Evolutionary conservation across 345 rosid species (phyloP).

Genomic region (Citrus australasica): DNA sequence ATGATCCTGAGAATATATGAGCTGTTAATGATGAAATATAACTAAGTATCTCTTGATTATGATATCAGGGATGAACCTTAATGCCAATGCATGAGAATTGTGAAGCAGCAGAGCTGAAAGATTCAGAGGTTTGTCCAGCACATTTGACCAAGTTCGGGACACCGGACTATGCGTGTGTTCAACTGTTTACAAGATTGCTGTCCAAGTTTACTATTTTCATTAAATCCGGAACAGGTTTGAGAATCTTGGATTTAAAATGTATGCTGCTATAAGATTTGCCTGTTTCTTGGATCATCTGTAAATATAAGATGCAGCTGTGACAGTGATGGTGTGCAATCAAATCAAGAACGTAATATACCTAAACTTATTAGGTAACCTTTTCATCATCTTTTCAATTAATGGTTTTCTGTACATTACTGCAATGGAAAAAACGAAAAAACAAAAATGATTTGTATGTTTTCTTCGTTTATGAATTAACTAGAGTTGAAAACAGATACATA

Average conservation of each 20-base stretch:
- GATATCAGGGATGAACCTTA: neutral
- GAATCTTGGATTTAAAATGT: neutral
- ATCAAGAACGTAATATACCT: too few relatives aligned
- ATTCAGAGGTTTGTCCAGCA: neutral
- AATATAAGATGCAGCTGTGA: neutral
- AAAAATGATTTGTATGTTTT: too few relatives aligned
- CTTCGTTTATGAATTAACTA: too few relatives aligned
- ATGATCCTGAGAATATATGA: neutral
- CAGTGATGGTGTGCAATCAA: too few relatives aligned
- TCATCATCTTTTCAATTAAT: too few relatives aligned
- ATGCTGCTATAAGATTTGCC: neutral
- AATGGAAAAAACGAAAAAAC: too few relatives aligned
- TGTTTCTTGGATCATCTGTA: neutral
- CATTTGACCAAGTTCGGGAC: neutral
- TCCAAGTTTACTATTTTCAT: neutral
- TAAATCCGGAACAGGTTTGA: neutral
- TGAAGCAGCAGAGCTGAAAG: constrained; percentile 2
- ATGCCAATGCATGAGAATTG: neutral
- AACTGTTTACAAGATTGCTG: neutral
- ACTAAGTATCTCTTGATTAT: neutral
- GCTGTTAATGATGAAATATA: too few relatives aligned
- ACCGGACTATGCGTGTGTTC: neutral
- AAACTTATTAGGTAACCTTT: too few relatives aligned
- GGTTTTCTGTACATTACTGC: too few relatives aligned
- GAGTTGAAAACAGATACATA: neutral